Conservation (phyloP, 257 asterid species). For the Primulina tabacum region DNA sequence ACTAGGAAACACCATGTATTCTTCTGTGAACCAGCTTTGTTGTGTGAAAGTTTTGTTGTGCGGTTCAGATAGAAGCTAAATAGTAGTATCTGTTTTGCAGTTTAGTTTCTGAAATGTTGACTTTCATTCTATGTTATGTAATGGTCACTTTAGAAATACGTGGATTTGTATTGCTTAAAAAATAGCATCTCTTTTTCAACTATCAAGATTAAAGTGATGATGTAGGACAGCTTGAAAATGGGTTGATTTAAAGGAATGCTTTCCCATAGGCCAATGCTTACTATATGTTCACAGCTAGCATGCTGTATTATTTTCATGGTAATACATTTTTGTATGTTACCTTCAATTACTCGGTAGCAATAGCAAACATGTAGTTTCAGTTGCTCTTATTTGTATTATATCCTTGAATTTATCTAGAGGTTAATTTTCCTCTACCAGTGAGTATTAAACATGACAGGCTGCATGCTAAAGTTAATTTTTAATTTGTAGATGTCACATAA, state of each 20-base stretch:
- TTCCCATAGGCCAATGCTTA: not conserved
- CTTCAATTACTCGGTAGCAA: not conserved
- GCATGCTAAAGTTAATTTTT: not conserved
- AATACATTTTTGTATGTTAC: not conserved
- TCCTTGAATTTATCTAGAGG: not conserved
- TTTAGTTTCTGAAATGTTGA: not conserved
- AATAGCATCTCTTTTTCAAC: not conserved
- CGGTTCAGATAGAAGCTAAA: not conserved
- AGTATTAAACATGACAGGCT: not conserved
- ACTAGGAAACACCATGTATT: no score
- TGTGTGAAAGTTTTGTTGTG: not conserved
- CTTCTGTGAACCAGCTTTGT: not conserved
- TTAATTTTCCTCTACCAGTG: not conserved
- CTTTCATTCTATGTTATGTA: not conserved
- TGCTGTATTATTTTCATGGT: not conserved
- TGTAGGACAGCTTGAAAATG: not conserved
- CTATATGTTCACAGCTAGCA: not conserved
- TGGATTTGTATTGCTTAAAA: not conserved
- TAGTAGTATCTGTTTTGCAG: not conserved
- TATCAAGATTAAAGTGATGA: not conserved
- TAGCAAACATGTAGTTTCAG: not conserved
- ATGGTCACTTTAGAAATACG: not conserved
- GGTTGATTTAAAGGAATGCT: not conserved
- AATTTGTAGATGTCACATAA: not conserved
- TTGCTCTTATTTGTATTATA: not conserved